Evolutionary conservation across 164 flowering plant species (phyloP), one percentile per base, ranked within the genome.

Genomic region (Berberis vulgaris): DNA sequence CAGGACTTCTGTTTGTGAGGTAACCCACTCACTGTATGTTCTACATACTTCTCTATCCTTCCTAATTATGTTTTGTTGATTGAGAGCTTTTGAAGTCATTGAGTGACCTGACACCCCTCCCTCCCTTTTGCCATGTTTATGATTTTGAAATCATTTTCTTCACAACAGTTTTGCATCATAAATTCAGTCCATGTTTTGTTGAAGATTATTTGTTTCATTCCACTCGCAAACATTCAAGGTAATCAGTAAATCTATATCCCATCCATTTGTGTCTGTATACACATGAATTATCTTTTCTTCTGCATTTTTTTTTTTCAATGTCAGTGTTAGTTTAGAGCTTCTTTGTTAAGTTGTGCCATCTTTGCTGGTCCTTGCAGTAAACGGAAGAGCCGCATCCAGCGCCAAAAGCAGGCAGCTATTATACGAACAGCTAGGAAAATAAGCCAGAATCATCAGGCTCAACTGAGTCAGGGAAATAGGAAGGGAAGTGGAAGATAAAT

Each of bases 1-100:
- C 95, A 43, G 96, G 96, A 12, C 80, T 93, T 58, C 5, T 87
- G 43, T 84, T 83, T 67, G 41, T 78, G 50, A 91, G 97, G 98
- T 94, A 58, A 72, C n/a, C 41, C 3, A 47, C 26, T 26, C 26
- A 26, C 26, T 26, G 26, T 26, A 26, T 26, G 26, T 26, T 26
- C 26, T 26, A 26, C 26, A 26, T 26, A 26, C 26, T 26, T 26
- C 26, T 26, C 26, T 26, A 26, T 26, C 26, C 26, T 26, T 26
- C 26, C 26, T 26, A 26, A 26, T 26, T 26, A 26, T 26, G 26
- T 26, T 26, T 26, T 26, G 26, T 26, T 26, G 26, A 26, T 26
- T 26, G 26, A 26, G 26, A 26, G 26, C 0, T 26, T 26, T 26
- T 26, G 26, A 26, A 26, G 26, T 26, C 26, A 26, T 26, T 26